phyloP scores from a whole-genome alignment of 73 alveolate species.

The Halteria grandinella region DNA sequence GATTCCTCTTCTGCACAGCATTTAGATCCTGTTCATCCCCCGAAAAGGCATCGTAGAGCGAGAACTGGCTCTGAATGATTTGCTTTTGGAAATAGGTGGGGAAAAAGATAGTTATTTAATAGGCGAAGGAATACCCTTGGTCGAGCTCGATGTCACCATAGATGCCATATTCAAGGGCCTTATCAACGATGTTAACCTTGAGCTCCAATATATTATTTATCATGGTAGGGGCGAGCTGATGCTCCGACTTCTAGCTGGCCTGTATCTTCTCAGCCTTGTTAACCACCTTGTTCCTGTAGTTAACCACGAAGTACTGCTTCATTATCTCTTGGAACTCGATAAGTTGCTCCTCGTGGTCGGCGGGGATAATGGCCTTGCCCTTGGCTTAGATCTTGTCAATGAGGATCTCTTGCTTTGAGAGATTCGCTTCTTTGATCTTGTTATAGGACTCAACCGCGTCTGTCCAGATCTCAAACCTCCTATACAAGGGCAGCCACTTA shows the following conservation, averaged over 20 bases:
- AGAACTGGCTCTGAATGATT: slow-evolving; percentile 54
- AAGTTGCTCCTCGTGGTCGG: slow-evolving; percentile 5
- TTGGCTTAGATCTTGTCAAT: slow-evolving; percentile 8
- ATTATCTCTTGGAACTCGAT: slow-evolving; percentile 40
- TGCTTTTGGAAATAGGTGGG: slow-evolving; percentile 67
- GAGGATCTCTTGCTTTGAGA: slow-evolving; percentile 27
- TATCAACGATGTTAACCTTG: slow-evolving; percentile 49
- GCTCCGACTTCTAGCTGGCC: slow-evolving; percentile 38
- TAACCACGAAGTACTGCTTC: slow-evolving; percentile 23
- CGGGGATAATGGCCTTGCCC: slow-evolving; percentile 28
- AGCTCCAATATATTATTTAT: slow-evolving; percentile 58
- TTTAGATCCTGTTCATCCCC: slow-evolving; percentile 53
- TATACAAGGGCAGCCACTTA: slow-evolving; percentile 53
- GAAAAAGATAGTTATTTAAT: slow-evolving; percentile 68
- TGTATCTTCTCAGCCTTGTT: slow-evolving; percentile 48
- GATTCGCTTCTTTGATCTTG: slow-evolving; percentile 4
- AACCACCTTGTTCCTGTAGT: slow-evolving; percentile 19
- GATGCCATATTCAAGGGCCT: slow-evolving; percentile 58
- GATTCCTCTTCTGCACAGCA: slow-evolving; percentile 21
- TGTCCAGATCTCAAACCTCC: slow-evolving; percentile 50
- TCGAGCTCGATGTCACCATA: slow-evolving; percentile 74
- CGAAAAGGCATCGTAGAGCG: slow-evolving; percentile 59
- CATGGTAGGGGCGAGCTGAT: slow-evolving; percentile 58
- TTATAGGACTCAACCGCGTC: slow-evolving; percentile 38
- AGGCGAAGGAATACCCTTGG: slow-evolving; percentile 74